Evolutionary conservation across 139 green algal genomes (phyloP), one percentile per base, ranked within the genome.

Genomic region (Medakamo hakoo): DNA sequence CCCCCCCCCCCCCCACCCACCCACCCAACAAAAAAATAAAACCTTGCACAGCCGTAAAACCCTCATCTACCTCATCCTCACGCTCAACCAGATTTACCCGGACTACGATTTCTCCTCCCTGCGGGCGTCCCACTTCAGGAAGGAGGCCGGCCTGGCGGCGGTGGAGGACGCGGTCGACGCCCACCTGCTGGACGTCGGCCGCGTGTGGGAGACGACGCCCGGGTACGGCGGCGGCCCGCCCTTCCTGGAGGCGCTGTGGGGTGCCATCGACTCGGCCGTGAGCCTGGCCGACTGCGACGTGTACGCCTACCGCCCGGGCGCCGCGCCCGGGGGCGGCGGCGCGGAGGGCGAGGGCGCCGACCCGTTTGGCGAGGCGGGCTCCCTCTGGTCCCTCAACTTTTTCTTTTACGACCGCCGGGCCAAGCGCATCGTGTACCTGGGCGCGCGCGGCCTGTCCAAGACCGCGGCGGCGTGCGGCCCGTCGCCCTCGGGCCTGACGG

Each of bases 371-470:
- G 88, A 96, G 62, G 76, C 86, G 62, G 83, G 82, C 58, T 81
- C 71, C 57, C 68, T 95, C 1, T 99, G 93, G 92, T 82, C 75
- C 19, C 97, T 97, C 80, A 95, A 93, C 80, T 97, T 92, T 71
- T 97, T 99, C 64, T 97, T 99, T 70, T 97, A 99, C 84, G 97
- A 97, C 76, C 75, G 81, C 59, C 93, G 92, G 72, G 73, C 89
- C 63, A 95, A 93, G 82, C 21, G 57, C 30, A 59, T 58, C 55
- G 30, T 68, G 27, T 59, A 59, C n/a, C 64, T 63, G 27, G 58
- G 49, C 58, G 78, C 71, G 32, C 72, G 72, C 16, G 78, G 70
- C 25, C 58, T 77, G 5, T 70, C 60, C 52, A 82, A 80, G 52
- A 72, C 70, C 3, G 77, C 71, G n/a, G 69, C 71, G n/a, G 75